Conservation (phyloP, 2,329 filamentous ascomycete genomes). For the Fusarium chlamydosporum region DNA sequence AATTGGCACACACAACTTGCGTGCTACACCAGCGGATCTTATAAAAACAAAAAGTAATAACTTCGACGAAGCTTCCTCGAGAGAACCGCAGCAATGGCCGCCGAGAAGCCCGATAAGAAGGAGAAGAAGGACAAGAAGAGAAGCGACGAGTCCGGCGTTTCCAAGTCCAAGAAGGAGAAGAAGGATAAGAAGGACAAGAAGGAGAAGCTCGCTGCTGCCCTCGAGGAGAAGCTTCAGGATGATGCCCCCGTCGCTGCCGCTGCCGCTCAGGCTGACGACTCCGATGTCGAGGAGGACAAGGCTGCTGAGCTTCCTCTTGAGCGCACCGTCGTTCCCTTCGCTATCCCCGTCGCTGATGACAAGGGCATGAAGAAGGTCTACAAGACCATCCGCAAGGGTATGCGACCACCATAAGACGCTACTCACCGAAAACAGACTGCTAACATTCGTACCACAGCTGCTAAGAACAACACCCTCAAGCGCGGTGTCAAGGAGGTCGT, state of each 20-base stretch:
- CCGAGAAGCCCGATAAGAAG: constrained; percentile 65
- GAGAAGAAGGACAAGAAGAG: constrained; percentile 73
- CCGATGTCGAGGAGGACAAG: constrained; percentile 63
- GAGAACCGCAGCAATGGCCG: constrained; percentile 59
- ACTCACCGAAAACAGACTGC: constrained; percentile 10
- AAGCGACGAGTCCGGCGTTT: constrained; percentile 67
- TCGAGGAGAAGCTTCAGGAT: constrained; percentile 75
- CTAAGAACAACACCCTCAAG: constrained; percentile 95
- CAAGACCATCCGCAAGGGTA: constrained; percentile 71
- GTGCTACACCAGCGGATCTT: constrained; percentile 18
- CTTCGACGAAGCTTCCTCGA: constrained; percentile 30
- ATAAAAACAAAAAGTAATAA: constrained; percentile 25
- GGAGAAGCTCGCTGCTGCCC: constrained; percentile 75
- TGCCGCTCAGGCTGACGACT: constrained; percentile 59
- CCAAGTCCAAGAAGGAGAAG: constrained; percentile 71
- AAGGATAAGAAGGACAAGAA: constrained; percentile 80
- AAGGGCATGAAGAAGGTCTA: constrained; percentile 77
- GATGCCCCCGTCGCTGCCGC: constrained; percentile 63
- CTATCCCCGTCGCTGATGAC: constrained; percentile 83
- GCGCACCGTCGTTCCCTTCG: constrained; percentile 83
- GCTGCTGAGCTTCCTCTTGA: constrained; percentile 60
- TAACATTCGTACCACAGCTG: constrained; percentile 70
- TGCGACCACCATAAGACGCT: constrained; percentile 37
- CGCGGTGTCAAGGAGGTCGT: constrained; percentile 99
- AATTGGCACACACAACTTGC: constrained; percentile 43